These are phyloP conservation scores for Arthrinium phaeospermum DNA, from an alignment of 2,329 filamentous ascomycete species.

Conservation along the genomic window DNA sequence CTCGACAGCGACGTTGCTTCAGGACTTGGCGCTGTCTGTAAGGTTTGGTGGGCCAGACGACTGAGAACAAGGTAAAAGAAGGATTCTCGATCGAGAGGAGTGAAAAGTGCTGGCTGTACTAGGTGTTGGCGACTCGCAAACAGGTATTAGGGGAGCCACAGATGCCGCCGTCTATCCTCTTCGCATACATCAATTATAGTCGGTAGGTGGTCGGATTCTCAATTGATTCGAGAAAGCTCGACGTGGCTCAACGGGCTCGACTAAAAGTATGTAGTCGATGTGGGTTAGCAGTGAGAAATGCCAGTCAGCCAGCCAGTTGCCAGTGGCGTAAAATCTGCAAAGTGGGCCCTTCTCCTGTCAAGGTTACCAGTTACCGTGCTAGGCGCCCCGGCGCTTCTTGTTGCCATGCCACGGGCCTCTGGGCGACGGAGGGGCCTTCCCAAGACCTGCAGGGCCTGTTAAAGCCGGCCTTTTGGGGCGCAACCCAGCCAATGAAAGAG, in stretches of 20 bases:
- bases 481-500: constrained; percentile 43
- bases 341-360: background rate
- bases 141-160: background rate
- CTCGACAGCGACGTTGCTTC: background rate
- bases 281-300: background rate
- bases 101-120: background rate
- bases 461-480: constrained; percentile 16
- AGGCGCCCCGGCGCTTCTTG: background rate
- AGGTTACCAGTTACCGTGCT: background rate
- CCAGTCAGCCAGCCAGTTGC: background rate
- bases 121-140: background rate
- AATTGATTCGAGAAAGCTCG: constrained; percentile 17
- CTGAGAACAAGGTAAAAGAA: background rate
- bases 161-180: background rate
- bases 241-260: background rate
- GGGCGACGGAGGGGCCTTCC: constrained; percentile 8
- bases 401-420: constrained; percentile 15
- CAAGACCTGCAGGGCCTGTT: constrained; percentile 6
- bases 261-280: background rate
- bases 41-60: background rate
- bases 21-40: background rate
- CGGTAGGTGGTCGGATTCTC: constrained; percentile 23
- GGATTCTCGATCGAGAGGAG: background rate
- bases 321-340: constrained; percentile 12
- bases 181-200: background rate